Percentiles rank a stretch among this genome's conserved stretches.
Conservation (phyloP, 352 stramenopile genomes). For the Globisporangium alternatum region DNA sequence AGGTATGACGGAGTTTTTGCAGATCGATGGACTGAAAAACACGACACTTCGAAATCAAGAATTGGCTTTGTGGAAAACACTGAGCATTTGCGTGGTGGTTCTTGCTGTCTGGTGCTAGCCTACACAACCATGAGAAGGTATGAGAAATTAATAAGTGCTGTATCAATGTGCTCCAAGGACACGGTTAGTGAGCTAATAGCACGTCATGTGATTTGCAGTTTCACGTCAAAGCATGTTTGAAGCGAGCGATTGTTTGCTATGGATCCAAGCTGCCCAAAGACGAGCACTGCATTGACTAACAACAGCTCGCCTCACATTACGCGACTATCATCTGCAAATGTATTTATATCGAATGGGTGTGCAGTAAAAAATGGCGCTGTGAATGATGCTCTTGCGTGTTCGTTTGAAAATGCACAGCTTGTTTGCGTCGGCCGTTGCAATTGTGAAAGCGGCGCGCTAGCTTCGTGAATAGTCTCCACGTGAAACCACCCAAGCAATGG, state of each 20-base stretch:
- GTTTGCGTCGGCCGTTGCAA: neutral
- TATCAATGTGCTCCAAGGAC: no score
- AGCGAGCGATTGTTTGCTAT: no score
- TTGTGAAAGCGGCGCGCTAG: neutral
- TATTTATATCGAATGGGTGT: neutral
- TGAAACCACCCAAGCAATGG: conserved; percentile 1
- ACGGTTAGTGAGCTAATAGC: no score
- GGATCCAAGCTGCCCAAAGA: neutral
- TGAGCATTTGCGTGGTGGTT: no score
- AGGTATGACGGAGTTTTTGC: neutral
- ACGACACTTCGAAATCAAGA: neutral
- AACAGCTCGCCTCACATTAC: neutral
- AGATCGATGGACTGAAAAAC: neutral
- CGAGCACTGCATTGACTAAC: neutral
- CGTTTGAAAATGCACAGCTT: neutral
- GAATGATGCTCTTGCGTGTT: neutral
- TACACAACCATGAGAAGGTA: no score
- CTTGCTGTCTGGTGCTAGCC: no score
- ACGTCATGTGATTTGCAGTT: no score
- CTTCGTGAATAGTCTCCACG: neutral
- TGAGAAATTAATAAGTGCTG: no score
- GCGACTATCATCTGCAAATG: neutral
- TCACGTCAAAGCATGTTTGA: no score
- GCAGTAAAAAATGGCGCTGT: neutral
- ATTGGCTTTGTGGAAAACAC: no score